Conservation (phyloP, 2,329 filamentous ascomycete genomes). For the Pseudocercospora crystallina region DNA sequence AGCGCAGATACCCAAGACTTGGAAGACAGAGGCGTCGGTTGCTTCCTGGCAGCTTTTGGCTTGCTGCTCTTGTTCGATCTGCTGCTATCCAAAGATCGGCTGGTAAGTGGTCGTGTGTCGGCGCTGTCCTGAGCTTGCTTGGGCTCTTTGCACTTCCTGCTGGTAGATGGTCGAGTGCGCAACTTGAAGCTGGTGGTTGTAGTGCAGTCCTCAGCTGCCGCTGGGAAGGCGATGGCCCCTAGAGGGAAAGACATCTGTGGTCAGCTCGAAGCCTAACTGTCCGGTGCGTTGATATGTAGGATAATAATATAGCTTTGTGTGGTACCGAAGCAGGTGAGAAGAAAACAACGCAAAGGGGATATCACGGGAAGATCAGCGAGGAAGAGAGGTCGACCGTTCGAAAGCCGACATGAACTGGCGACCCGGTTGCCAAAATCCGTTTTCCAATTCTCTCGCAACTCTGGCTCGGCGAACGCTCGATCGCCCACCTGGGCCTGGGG, state of each 20-base stretch:
- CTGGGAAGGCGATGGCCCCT: constrained; percentile 26
- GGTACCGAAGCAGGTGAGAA: constrained; percentile 9
- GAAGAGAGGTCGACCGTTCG: constrained; percentile 5
- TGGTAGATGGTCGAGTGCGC: neutral
- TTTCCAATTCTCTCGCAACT: neutral
- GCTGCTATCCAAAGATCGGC: constrained; percentile 19
- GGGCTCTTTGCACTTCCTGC: constrained; percentile 12
- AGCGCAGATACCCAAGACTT: constrained; percentile 22
- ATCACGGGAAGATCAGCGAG: constrained; percentile 10
- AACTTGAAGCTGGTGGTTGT: neutral
- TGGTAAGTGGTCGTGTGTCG: constrained; percentile 12
- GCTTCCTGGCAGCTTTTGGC: constrained; percentile 17
- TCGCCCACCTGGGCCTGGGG: too few species aligned
- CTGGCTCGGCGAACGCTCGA: neutral
- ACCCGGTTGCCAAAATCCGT: constrained; percentile 1
- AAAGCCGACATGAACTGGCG: neutral
- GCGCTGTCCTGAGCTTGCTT: neutral
- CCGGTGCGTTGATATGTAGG: constrained; percentile 15
- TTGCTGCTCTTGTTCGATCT: constrained; percentile 11
- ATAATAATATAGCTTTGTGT: constrained; percentile 19
- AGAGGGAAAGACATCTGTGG: constrained; percentile 28
- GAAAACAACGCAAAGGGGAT: constrained; percentile 12
- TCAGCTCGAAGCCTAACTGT: constrained; percentile 25
- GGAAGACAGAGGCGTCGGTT: constrained; percentile 16
- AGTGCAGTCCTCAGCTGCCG: constrained; percentile 19